phyloP scores from a whole-genome alignment of 805 yeast genomes.

The Pichia cephalocereana region DNA sequence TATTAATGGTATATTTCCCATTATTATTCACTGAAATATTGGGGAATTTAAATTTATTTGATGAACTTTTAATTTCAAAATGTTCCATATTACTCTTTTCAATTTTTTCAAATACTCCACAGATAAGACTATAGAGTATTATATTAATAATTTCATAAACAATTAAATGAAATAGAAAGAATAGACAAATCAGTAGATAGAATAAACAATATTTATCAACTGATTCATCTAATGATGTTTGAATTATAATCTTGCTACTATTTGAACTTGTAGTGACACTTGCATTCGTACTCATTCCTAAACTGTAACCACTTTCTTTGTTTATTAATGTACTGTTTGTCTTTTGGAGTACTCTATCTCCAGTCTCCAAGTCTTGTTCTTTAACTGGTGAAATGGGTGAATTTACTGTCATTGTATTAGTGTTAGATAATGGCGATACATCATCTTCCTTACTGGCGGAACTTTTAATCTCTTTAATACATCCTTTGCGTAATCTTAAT shows the following conservation, averaged over 20 bases:
- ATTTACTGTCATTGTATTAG: background rate
- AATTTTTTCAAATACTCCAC: background rate
- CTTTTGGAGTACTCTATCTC: background rate
- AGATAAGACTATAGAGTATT: background rate
- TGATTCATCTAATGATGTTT: background rate
- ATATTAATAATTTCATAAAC: slow-evolving; percentile 3
- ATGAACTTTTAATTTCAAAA: background rate
- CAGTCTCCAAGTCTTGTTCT: background rate
- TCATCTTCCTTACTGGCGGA: too few species aligned
- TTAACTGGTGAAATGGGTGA: background rate
- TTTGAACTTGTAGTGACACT: background rate
- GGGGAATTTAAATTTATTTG: background rate
- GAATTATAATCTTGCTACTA: background rate
- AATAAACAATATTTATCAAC: slow-evolving; percentile 3
- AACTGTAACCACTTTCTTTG: background rate
- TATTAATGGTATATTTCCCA: background rate
- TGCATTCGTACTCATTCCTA: background rate
- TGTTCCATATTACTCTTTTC: background rate
- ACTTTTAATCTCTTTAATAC: background rate
- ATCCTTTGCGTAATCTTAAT: background rate
- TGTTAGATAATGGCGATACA: background rate
- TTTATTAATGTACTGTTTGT: background rate
- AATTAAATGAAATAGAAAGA: background rate
- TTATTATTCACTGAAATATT: background rate
- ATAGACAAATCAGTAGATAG: slow-evolving; percentile 1